Percentiles rank a stretch among this genome's conserved stretches.
Conservation (phyloP, 2,329 filamentous ascomycete genomes). For the Eutypella sp. region DNA sequence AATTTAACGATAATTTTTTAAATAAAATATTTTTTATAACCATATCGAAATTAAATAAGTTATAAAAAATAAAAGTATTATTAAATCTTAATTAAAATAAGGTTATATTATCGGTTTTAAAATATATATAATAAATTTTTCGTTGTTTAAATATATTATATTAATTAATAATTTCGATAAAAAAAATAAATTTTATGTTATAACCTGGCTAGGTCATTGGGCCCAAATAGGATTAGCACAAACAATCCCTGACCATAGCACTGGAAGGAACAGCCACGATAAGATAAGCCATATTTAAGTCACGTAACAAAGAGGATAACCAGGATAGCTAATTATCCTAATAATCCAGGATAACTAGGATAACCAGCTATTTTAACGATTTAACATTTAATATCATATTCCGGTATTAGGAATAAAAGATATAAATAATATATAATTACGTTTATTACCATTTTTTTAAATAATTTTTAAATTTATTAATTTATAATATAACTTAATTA, state of each 20-base stretch:
- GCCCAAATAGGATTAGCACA: too few relatives aligned
- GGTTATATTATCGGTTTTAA: not conserved
- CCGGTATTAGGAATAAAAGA: not conserved
- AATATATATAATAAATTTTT: not conserved
- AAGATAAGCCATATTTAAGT: too few relatives aligned
- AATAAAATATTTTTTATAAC: not conserved
- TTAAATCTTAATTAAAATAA: not conserved
- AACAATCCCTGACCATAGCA: too few relatives aligned
- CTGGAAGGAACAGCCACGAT: too few relatives aligned
- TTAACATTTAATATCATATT: not conserved
- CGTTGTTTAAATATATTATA: not conserved
- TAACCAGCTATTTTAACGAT: not conserved
- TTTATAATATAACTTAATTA: not conserved
- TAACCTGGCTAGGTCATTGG: too few relatives aligned
- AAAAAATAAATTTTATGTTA: not conserved
- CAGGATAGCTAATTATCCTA: too few relatives aligned
- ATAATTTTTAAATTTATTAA: not conserved
- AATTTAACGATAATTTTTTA: not conserved
- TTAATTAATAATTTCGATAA: not conserved
- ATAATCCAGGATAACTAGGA: too few relatives aligned
- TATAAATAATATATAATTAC: not conserved
- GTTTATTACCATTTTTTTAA: not conserved
- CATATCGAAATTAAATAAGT: not conserved
- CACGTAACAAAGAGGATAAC: too few relatives aligned
- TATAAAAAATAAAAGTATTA: not conserved